Base-by-base conservation (phyloP, 2,329 filamentous ascomycete genomes). In the Bertia moriformis region DNA sequence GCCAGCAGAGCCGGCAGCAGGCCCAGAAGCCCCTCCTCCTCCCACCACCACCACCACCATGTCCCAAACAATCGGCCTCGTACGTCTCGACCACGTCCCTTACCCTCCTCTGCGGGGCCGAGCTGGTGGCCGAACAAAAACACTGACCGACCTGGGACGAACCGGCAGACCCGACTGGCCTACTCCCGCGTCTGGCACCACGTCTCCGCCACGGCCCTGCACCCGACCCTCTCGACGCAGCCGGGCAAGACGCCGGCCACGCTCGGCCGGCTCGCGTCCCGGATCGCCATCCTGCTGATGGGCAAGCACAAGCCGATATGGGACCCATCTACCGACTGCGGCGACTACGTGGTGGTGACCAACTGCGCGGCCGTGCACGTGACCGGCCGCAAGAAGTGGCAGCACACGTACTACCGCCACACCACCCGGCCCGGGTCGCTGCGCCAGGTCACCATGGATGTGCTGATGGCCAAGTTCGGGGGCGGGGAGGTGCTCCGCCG, bases 251-350 rank as follows among this genome's bases (percentile, higher is more conserved):
- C 77, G 15, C 70, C 76, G 14, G 86, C 87, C 13, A 78, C 86
- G n/a, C 80, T 95, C 30, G 89, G 88, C 49, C 86, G 89, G 30
- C 71, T 95, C 39, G 89, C 89, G 44, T 86, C 82, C 39, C 78
- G 82, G 45, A 94, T 95, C 59, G 89, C 88, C 44, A 68, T 80
- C 39, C 70, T 85, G 43, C 76, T 95, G 39, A 95, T 96, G 88
- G 91, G 91, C 64, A 98, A 98, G 70, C 82, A 98, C 72, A 98
- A 98, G 66, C 91, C 91, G 17, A 94, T 91, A 59, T 98, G 78
- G 66, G 85, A 96, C 63, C 91, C 91, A 1, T 94, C 87, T 15
- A 95, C 87, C 44, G 91, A 98, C 69, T 96, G 91, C 70, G 91
- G 91, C 50, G 91, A 98, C 74, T 98, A 98, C 61, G 88, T 98